Conservation (phyloP, 2,329 filamentous ascomycete species). For the Penicillium sp. region DNA sequence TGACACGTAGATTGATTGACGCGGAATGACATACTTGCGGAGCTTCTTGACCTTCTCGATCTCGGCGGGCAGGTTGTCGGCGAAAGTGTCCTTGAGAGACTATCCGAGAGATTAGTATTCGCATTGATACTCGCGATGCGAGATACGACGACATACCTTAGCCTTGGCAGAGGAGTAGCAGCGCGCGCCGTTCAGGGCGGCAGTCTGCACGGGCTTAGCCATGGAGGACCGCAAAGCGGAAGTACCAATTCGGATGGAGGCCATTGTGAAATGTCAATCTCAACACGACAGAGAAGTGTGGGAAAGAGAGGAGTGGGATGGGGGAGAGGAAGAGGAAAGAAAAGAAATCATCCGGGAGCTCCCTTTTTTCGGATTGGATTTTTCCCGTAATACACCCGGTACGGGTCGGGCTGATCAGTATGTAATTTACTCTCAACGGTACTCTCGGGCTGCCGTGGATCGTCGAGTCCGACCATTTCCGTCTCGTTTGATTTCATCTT, state of each 20-base stretch:
- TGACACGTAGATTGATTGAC: background rate
- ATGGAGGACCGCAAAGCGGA: conserved; percentile 77
- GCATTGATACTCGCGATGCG: conserved; percentile 7
- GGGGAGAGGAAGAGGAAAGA: conserved; percentile 36
- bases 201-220: conserved; percentile 66
- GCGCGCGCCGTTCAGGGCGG: conserved; percentile 78
- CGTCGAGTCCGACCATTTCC: background rate
- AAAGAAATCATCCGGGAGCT: conserved; percentile 32
- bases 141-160: conserved; percentile 60
- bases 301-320: conserved; percentile 30
- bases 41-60: conserved; percentile 99
- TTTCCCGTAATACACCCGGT: conserved; percentile 34
- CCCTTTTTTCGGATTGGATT: conserved; percentile 19
- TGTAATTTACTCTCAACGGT: conserved; percentile 30
- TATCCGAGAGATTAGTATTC: conserved; percentile 44
- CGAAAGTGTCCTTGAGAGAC: conserved; percentile 98
- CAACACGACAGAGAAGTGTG: conserved; percentile 27
- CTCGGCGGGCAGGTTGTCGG: conserved; percentile 91
- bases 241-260: conserved; percentile 77
- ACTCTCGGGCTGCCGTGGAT: conserved; percentile 6
- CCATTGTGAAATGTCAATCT: conserved; percentile 57
- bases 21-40: conserved; percentile 70
- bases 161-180: conserved; percentile 88
- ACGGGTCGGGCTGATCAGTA: conserved; percentile 11
- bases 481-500: background rate